phyloP scores from a whole-genome alignment of 148 eudicot species.

The Chenopodium suecicum region DNA sequence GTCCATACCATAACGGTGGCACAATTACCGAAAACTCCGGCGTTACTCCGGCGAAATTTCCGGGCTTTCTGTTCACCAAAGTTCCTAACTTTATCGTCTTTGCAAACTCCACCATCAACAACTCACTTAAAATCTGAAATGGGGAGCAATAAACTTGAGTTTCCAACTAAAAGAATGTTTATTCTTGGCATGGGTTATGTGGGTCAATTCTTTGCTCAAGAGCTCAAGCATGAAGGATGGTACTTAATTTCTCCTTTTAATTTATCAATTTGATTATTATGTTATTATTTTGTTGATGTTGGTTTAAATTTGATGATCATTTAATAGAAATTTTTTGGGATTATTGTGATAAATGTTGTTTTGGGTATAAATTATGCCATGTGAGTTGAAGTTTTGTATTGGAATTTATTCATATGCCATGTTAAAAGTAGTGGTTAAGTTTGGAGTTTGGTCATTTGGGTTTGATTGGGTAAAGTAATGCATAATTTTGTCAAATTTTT shows the following conservation, averaged over 20 bases:
- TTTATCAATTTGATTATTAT: background rate
- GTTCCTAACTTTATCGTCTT: conserved; percentile 9
- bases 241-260: conserved; percentile 15
- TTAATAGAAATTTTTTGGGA: background rate
- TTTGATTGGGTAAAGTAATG: background rate
- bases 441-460: background rate
- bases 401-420: background rate
- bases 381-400: background rate
- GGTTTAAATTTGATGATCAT: background rate
- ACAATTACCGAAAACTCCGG: conserved; percentile 23
- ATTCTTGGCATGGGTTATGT: conserved; percentile 87
- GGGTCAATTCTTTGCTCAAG: conserved; percentile 62
- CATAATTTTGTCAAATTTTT: background rate
- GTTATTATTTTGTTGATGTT: background rate
- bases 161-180: conserved; percentile 48
- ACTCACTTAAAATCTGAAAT: conserved; percentile 12
- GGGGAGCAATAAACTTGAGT: conserved; percentile 7
- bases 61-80: background rate
- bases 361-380: background rate
- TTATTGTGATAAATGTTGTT: background rate
- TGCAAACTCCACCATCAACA: background rate
- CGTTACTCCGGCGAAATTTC: conserved; percentile 15
- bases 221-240: conserved; percentile 63
- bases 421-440: background rate
- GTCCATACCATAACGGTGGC: conserved; percentile 7